Conservation (phyloP, 345 rosid genomes). For the Eutrema yunnanense region DNA sequence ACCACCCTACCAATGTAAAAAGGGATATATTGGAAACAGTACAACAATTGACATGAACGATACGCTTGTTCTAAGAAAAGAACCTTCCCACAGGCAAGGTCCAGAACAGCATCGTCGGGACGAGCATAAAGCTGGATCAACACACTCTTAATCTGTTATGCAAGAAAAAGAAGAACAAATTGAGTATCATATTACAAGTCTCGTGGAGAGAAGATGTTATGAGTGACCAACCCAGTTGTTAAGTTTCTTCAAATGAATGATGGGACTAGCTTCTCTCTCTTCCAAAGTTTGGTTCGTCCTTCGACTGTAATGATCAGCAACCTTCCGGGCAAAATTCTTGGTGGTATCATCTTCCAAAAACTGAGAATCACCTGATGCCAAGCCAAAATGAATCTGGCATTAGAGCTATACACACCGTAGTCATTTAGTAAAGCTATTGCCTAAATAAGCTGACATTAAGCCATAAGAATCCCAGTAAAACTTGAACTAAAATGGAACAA, state of each 20-base stretch:
- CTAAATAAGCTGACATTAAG: neutral
- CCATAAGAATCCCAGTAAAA: neutral
- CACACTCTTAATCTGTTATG: conserved; percentile 86
- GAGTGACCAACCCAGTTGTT: conserved; percentile 76
- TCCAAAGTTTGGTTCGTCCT: conserved; percentile 94
- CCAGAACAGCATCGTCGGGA: conserved; percentile 88
- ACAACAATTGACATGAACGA: neutral
- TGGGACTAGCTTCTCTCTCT: conserved; percentile 98
- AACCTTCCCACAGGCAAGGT: conserved; percentile 98
- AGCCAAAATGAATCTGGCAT: conserved; percentile 10
- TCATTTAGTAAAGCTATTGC: no score
- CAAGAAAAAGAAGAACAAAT: neutral
- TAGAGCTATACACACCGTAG: neutral
- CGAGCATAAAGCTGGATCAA: conserved; percentile 86
- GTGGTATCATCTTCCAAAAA: conserved; percentile 64
- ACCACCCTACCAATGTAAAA: conserved; percentile 57
- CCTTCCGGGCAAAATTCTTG: conserved; percentile 57
- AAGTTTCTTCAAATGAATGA: conserved; percentile 90
- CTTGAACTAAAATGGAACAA: neutral
- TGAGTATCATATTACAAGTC: neutral
- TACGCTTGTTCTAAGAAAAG: neutral
- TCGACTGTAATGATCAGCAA: conserved; percentile 95
- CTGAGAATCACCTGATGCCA: conserved; percentile 51
- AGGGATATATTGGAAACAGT: neutral
- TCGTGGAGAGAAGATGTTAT: neutral